A percentile compares a stretch with the other conserved stretches of the same genome.
These are phyloP conservation scores for Fonsecaea pedrosoi DNA, from an alignment of 2,329 filamentous ascomycete species.

Conservation along the genomic window DNA sequence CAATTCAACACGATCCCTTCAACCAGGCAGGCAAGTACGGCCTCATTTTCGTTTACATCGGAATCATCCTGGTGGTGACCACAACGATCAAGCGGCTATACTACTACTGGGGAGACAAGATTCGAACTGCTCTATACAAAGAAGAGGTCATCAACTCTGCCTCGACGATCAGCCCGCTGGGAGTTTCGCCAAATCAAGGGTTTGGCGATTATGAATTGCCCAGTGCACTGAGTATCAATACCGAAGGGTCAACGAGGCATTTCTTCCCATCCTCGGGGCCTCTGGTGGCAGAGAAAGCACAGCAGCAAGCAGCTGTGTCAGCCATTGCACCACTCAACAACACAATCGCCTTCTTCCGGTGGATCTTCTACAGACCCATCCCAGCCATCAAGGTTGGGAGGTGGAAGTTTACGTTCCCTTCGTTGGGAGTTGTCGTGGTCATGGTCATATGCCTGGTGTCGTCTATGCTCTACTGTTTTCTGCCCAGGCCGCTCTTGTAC, in stretches of 20 bases:
- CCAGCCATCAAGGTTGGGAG: constrained; percentile 73
- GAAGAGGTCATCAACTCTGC: constrained; percentile 72
- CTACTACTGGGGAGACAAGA: constrained; percentile 92
- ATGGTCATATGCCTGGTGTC: constrained; percentile 73
- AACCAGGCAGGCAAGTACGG: constrained; percentile 82
- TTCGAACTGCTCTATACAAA: constrained; percentile 86
- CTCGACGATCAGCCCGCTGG: constrained; percentile 41
- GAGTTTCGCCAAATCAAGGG: constrained; percentile 55
- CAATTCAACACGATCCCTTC: constrained; percentile 75
- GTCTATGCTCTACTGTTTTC: constrained; percentile 79
- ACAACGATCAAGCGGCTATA: constrained; percentile 77
- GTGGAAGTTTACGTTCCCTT: constrained; percentile 78
- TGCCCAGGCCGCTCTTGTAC: constrained; percentile 90
- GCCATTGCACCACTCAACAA: constrained; percentile 78
- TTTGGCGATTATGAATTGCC: constrained; percentile 66
- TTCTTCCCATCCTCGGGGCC: constrained; percentile 75
- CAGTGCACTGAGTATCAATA: constrained; percentile 56
- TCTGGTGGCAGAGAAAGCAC: constrained; percentile 61
- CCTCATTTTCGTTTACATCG: constrained; percentile 87
- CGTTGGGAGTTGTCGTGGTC: constrained; percentile 73
- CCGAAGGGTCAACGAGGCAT: constrained; percentile 68
- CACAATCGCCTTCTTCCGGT: constrained; percentile 80
- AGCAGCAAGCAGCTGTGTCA: constrained; percentile 73
- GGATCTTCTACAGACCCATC: constrained; percentile 86
- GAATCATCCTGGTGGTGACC: constrained; percentile 71